phyloP scores from a whole-genome alignment of 2,329 filamentous ascomycete species.

The Neoascochyta sp. region DNA sequence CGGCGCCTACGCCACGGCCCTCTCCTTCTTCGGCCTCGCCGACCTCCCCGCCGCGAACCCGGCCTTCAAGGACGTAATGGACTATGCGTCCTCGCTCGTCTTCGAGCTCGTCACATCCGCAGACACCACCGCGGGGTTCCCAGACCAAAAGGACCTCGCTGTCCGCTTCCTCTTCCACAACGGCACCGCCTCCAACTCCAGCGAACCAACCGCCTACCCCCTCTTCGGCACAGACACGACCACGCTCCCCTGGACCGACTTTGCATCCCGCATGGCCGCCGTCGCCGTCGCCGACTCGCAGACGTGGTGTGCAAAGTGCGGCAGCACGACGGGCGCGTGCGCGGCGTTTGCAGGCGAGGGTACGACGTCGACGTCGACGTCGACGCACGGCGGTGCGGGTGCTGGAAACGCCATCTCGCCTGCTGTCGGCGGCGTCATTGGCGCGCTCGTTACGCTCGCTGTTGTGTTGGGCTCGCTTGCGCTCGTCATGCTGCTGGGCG shows the following conservation, averaged over 20 bases:
- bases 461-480: constrained; percentile 56
- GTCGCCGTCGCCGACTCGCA: constrained; percentile 63
- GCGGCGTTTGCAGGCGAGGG: constrained; percentile 43
- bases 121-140: constrained; percentile 43
- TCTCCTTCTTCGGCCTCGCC: constrained; percentile 60
- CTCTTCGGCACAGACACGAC: constrained; percentile 56
- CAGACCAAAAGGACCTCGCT: constrained; percentile 48
- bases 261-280: constrained; percentile 59
- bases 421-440: constrained; percentile 76
- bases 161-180: constrained; percentile 63
- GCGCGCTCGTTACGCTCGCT: constrained; percentile 64
- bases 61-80: constrained; percentile 72
- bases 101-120: constrained; percentile 65
- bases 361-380: constrained; percentile 5
- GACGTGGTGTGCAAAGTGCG: constrained; percentile 73
- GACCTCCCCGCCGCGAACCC: constrained; percentile 48
- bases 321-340: constrained; percentile 67
- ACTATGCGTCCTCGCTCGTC: constrained; percentile 77
- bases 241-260: constrained; percentile 65
- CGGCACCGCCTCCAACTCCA: constrained; percentile 50
- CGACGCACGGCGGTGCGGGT: constrained; percentile 9
- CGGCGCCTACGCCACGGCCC: constrained; percentile 59
- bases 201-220: constrained; percentile 53
- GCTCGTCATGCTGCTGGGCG: constrained; percentile 53
- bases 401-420: constrained; percentile 59